Percentiles rank a stretch among this genome's conserved stretches.
Conservation (phyloP, 768 basidiomycete genomes). For the Podaxis sp. region DNA sequence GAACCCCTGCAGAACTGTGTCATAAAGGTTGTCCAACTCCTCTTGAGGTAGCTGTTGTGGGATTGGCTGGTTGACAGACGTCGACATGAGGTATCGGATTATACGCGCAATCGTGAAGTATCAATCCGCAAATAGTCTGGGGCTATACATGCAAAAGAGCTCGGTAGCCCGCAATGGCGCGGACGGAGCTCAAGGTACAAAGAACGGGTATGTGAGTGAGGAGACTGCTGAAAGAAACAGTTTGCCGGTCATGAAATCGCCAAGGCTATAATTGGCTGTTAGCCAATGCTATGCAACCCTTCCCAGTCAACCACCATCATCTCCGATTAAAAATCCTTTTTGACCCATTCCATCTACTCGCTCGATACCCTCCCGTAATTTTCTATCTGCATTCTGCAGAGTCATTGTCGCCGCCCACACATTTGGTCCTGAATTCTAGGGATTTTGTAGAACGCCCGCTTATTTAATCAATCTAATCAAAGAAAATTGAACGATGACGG, state of each 20-base stretch:
- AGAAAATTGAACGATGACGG: background rate
- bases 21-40: slow-evolving; percentile 57
- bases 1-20: slow-evolving; percentile 55
- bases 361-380: background rate
- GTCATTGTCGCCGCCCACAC: background rate
- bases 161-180: background rate
- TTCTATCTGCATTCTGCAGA: background rate
- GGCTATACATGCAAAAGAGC: background rate
- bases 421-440: background rate
- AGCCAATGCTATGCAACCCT: slow-evolving; percentile 8
- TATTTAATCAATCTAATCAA: background rate
- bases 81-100: background rate
- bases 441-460: background rate
- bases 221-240: background rate
- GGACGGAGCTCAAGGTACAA: background rate
- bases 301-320: slow-evolving; percentile 1
- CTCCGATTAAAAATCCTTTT: background rate
- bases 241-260: slow-evolving; percentile 6
- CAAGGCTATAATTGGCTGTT: slow-evolving; percentile 7
- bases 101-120: background rate
- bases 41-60: slow-evolving; percentile 39
- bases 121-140: background rate
- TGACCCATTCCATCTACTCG: background rate
- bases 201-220: background rate
- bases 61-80: background rate